Evolutionary conservation across 2,329 filamentous ascomycete genomes (phyloP).

Genomic region (Colletotrichum ledebouriae): DNA sequence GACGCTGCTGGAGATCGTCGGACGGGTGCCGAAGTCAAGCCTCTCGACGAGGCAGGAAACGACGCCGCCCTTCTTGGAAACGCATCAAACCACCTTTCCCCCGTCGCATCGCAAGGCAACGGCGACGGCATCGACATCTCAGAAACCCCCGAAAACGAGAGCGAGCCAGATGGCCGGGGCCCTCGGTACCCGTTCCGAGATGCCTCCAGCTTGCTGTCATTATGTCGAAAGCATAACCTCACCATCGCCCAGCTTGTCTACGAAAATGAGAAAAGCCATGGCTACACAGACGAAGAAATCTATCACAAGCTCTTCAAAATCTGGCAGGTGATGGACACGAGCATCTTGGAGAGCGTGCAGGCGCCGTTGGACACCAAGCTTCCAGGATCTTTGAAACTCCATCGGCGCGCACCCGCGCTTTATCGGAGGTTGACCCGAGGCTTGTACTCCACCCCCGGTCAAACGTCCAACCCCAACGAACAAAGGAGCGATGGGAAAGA

Average conservation of each 20-base stretch:
- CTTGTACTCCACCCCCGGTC: slow-evolving; percentile 56
- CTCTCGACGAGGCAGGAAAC: slow-evolving; percentile 45
- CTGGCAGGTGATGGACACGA: slow-evolving; percentile 66
- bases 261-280: slow-evolving; percentile 65
- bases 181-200: slow-evolving; percentile 63
- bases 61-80: slow-evolving; percentile 26
- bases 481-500: slow-evolving; percentile 22
- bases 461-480: slow-evolving; percentile 31
- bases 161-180: slow-evolving; percentile 38
- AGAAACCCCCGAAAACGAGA: slow-evolving; percentile 37
- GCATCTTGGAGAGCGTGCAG: slow-evolving; percentile 63
- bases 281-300: slow-evolving; percentile 64
- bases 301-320: slow-evolving; percentile 61
- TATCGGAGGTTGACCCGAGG: slow-evolving; percentile 61
- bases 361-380: slow-evolving; percentile 57
- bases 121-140: slow-evolving; percentile 4
- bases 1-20: slow-evolving; percentile 61
- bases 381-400: slow-evolving; percentile 62
- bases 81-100: not conserved
- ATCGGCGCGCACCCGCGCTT: slow-evolving; percentile 60
- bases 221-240: slow-evolving; percentile 64
- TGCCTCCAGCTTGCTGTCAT: slow-evolving; percentile 58
- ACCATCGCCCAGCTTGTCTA: slow-evolving; percentile 66
- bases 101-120: slow-evolving; percentile 17
- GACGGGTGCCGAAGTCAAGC: slow-evolving; percentile 59